Evolutionary conservation across 352 stramenopile genomes (phyloP), one percentile per base, ranked within the genome.

Genomic region (Globisporangium cylindrosporum): DNA sequence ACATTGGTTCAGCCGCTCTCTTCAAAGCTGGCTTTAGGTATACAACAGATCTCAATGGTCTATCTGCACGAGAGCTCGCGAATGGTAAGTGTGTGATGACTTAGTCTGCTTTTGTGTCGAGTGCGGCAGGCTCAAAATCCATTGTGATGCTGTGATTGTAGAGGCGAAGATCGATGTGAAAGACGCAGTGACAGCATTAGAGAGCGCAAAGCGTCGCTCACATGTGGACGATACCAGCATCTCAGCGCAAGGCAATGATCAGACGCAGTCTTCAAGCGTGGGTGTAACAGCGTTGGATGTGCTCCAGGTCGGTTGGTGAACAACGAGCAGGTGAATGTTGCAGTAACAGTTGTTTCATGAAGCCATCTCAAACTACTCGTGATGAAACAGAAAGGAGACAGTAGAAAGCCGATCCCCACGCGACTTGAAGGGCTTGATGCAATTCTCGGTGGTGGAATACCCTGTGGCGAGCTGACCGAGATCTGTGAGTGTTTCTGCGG

Each of bases 401-500:
- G 58, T 25, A 65, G 46, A 18, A 58, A 57, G 34, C 75, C 79
- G 5, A 81, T 93, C 36, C 68, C 78, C 2, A 89, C 75, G 29
- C 66, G 73, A 43, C 43, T 93, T 8, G 48, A 75, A 7, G 73
- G 69, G 54, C 41, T 95, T 8, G 87, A 95, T 66, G 64, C 64
- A 10, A 63, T 92, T 4, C 72, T 95, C 36, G 86, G 82, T 10
- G 88, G 88, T 2, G 88, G 88, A 0, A 73, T 95, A 32, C 66
- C 82, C 15, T 76, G 78, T 18, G 80, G 88, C 18, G 88, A 95
- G 80, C 66, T 95, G 34, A 92, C 80, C 1, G 88, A 95, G 41
- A 87, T 95, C 38, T 93, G 87, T 92, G 62, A 5, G 79, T 51
- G 27, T 24, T 9, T 62, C 18, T 22, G 62, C 32, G 48, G 25